phyloP scores from a whole-genome alignment of 768 basidiomycete species.

The Leccinum rimulosum region DNA sequence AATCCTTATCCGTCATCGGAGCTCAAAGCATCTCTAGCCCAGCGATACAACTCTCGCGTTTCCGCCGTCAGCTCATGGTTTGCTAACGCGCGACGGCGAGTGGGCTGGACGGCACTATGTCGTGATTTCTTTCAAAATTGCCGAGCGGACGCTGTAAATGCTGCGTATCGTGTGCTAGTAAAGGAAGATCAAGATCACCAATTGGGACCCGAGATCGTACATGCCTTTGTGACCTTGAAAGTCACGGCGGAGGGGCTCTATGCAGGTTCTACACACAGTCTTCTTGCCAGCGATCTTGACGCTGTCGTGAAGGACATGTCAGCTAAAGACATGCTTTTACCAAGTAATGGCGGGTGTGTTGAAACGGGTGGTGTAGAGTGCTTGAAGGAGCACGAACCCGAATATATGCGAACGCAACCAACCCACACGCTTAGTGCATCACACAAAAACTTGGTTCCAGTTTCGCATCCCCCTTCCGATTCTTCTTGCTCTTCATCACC shows the following conservation, averaged over 20 bases:
- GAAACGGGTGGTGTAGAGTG: no score
- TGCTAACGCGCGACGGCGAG: constrained; percentile 41
- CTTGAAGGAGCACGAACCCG: no score
- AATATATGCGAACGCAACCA: no score
- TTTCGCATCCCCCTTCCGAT: constrained; percentile 2
- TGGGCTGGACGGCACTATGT: constrained; percentile 48
- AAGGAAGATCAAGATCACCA: constrained; percentile 10
- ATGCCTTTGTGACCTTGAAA: constrained; percentile 33
- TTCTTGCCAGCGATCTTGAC: constrained; percentile 30
- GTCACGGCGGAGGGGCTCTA: constrained; percentile 28
- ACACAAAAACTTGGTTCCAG: no score
- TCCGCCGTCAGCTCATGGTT: constrained; percentile 48
- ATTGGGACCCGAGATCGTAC: constrained; percentile 3
- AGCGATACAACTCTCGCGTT: constrained; percentile 14
- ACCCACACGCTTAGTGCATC: no score
- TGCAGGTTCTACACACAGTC: constrained; percentile 25
- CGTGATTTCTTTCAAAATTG: constrained; percentile 22
- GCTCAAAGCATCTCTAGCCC: constrained; percentile 29
- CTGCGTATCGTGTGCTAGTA: constrained; percentile 24
- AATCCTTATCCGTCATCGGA: constrained; percentile 47
- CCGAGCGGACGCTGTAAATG: constrained; percentile 21
- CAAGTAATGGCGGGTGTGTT: no score
- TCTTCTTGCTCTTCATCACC: constrained; percentile 1
- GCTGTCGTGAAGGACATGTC: constrained; percentile 20
- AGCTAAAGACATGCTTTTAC: neutral